A percentile compares a stretch with the other conserved stretches of the same genome.
Evolutionary conservation across 2,329 filamentous ascomycete genomes (phyloP).

Genomic region (Aspergillus ibericus): DNA sequence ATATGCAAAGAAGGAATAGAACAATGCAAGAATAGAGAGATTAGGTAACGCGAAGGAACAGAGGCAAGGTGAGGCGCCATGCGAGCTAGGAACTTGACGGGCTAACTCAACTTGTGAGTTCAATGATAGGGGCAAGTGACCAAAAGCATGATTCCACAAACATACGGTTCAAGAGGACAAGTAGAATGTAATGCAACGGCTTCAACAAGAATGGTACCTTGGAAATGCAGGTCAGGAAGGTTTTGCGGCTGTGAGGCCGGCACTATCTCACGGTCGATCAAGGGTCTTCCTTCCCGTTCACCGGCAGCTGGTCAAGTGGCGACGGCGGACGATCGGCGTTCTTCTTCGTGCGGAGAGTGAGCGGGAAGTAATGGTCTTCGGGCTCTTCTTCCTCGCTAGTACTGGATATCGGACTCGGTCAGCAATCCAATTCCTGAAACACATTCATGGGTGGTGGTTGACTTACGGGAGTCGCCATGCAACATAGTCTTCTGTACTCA

Average conservation of each 20-base stretch:
- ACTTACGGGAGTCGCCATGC: constrained; percentile 98
- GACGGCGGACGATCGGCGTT: constrained; percentile 36
- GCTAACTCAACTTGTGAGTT: neutral
- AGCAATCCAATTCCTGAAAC: neutral
- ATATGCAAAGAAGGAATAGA: neutral
- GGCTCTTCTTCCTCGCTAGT: constrained; percentile 87
- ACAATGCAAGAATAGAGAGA: neutral
- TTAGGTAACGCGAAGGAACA: neutral
- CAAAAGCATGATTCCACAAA: neutral
- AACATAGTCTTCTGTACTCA: constrained; percentile 96
- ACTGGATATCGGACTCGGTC: constrained; percentile 29
- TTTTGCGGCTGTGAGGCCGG: neutral
- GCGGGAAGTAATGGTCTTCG: constrained; percentile 71
- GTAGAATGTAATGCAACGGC: neutral
- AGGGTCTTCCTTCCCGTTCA: constrained; percentile 34
- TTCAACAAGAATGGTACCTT: neutral
- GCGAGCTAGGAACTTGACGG: neutral
- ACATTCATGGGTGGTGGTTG: neutral
- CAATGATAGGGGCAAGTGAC: neutral
- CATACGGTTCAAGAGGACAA: neutral
- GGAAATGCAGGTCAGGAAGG: neutral
- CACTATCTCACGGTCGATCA: constrained; percentile 5
- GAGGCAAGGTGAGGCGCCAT: neutral
- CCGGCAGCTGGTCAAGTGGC: constrained; percentile 36
- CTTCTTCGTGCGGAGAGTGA: constrained; percentile 60